A percentile compares a stretch with the other conserved stretches of the same genome.
phyloP scores from a whole-genome alignment of 805 yeast species.

The Debaryomyces tyrocola region DNA sequence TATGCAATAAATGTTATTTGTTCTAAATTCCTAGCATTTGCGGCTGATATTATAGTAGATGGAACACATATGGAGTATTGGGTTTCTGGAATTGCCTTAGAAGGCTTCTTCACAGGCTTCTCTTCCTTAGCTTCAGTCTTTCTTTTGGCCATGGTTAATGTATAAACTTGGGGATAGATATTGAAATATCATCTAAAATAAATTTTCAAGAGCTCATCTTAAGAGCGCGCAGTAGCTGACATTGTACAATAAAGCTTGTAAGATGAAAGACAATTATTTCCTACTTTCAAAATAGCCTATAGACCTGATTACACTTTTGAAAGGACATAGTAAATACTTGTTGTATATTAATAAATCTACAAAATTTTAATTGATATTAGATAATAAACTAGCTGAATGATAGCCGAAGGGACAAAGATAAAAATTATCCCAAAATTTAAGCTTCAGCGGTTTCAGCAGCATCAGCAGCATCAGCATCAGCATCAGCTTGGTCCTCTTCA shows the following conservation, averaged over 20 bases:
- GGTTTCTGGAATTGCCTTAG: constrained; percentile 19
- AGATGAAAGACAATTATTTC: not conserved
- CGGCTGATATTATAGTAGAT: constrained; percentile 53
- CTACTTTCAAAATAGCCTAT: too few relatives aligned
- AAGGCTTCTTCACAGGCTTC: constrained; percentile 30
- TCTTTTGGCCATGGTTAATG: constrained; percentile 21
- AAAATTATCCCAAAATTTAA: not conserved
- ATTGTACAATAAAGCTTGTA: not conserved
- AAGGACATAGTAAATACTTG: not conserved
- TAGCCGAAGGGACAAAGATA: too few relatives aligned
- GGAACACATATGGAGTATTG: constrained; percentile 72
- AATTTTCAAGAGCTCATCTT: not conserved
- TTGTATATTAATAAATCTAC: not conserved
- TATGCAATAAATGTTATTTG: constrained; percentile 74
- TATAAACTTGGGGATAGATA: not conserved
- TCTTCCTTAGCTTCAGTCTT: constrained; percentile 15
- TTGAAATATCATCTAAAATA: not conserved
- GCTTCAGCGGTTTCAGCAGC: constrained; percentile 10
- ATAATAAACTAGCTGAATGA: not conserved
- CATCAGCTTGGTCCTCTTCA: constrained; percentile 27
- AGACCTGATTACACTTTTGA: not conserved
- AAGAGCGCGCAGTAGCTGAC: not conserved
- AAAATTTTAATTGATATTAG: not conserved
- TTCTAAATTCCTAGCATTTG: constrained; percentile 63
- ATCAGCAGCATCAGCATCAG: constrained; percentile 6